Evolutionary conservation across 164 flowering plant species (phyloP), one percentile per base, ranked within the genome.

Genomic region (Piper betle): DNA sequence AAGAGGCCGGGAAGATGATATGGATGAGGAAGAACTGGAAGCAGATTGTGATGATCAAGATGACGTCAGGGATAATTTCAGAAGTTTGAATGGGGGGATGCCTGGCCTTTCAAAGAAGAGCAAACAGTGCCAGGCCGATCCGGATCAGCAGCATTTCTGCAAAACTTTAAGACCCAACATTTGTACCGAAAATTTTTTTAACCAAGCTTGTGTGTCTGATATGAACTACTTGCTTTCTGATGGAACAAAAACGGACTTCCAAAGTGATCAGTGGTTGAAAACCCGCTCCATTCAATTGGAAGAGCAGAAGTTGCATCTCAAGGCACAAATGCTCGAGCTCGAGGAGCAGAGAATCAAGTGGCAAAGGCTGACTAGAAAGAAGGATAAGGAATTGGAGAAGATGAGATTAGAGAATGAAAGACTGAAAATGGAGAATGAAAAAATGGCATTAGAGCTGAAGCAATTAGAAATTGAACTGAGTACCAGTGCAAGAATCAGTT

Each of bases 391-490:
- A 69, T 57, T 89, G 71, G 81, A 84, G 53, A 82, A 74, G 72
- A 42, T 82, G 71, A 78, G 81, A 70, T 69, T 82, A 82, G 84
- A 81, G 70, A 89, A 87, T 62, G 85, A 84, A 74, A 76, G 75
- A 71, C 81, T 87, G 84, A 85, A 80, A 77, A 77, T 86, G 53
- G 88, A 85, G 65, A 89, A 86, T 63, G 86, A 87, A 65, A 76
- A 74, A 0, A 69, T 83, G 77, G 73, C 78, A 12, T 67, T 88
- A 58, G 88, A 86, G 53, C 59, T 88, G 75, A 84, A 88, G 71
- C 75, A 75, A 16, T 79, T 68, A 67, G 83, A 82, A 58, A 62
- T 83, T 73, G 77, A 69, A 39, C 50, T 46, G 50, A 46, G 15
- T 42, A 46, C 12, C 10, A 46, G 15, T 46, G 15, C 15, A 46